Evolutionary conservation across 2,329 filamentous ascomycete species (phyloP).

Genomic region (Anthostomella pinea): DNA sequence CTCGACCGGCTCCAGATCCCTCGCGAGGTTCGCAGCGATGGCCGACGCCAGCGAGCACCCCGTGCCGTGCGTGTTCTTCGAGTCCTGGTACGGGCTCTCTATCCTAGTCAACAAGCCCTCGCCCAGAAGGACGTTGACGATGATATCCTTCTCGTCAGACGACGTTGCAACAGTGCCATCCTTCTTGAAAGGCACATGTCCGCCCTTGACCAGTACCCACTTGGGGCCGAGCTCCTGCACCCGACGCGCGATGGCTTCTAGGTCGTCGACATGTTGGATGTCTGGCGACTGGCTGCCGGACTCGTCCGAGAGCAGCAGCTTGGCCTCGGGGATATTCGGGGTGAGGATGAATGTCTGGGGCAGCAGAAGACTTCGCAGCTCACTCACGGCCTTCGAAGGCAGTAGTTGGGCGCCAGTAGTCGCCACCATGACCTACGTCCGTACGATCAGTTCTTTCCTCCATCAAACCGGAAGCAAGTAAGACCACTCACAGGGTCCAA

Average conservation of each 20-base stretch:
- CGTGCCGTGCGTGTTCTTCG: conserved; percentile 87
- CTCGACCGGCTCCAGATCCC: conserved; percentile 51
- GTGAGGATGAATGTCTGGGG: conserved; percentile 53
- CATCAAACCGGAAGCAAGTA: too few species aligned
- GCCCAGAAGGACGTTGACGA: conserved; percentile 77
- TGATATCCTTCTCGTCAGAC: conserved; percentile 58
- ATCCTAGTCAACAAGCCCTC: conserved; percentile 55
- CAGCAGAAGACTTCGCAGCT: conserved; percentile 59
- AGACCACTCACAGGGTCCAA: conserved; percentile 74
- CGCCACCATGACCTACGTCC: conserved; percentile 79
- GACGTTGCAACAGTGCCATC: conserved; percentile 57
- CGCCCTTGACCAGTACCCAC: conserved; percentile 86
- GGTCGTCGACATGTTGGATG: not conserved
- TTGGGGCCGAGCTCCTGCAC: conserved; percentile 69
- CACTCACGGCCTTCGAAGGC: conserved; percentile 59
- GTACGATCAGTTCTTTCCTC: conserved; percentile 4
- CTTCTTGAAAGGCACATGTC: conserved; percentile 75
- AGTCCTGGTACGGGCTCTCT: conserved; percentile 67
- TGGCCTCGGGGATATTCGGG: conserved; percentile 19
- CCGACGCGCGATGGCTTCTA: conserved; percentile 60
- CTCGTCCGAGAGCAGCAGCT: conserved; percentile 8
- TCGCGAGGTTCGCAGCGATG: conserved; percentile 70
- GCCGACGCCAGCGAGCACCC: conserved; percentile 90
- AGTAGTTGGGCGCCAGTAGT: conserved; percentile 73
- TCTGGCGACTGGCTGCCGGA: too few species aligned